These are phyloP conservation scores for Sindora glabra DNA, from an alignment of 306 rosid genomes.

Conservation along the genomic window DNA sequence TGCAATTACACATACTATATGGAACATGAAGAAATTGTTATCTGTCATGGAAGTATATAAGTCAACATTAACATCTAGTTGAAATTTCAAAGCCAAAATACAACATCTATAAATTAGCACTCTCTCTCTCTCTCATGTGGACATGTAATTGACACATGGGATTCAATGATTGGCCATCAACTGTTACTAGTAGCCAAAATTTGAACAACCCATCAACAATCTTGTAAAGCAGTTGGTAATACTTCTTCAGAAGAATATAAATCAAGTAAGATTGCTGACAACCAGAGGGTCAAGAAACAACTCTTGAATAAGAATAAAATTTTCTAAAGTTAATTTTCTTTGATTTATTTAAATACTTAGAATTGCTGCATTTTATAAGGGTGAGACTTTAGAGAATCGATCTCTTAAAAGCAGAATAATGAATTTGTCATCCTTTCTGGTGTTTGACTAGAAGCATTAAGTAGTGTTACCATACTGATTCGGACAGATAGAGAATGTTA, in stretches of 20 bases:
- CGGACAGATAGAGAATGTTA: not conserved
- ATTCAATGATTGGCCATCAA: slow-evolving; percentile 2
- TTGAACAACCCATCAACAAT: not conserved
- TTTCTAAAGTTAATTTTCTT: not conserved
- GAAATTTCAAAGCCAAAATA: not conserved
- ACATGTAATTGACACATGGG: not conserved
- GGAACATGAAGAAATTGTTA: not conserved
- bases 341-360: not conserved
- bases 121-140: not conserved
- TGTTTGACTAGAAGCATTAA: not conserved
- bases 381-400: not conserved
- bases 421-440: not conserved
- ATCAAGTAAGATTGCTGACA: no score
- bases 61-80: not conserved
- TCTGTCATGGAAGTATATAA: not conserved
- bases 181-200: not conserved
- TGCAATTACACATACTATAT: not conserved
- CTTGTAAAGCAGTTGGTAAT: not conserved
- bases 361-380: not conserved
- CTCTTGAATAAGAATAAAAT: not conserved
- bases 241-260: not conserved
- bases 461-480: not conserved
- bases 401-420: not conserved
- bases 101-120: not conserved
- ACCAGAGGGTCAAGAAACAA: not conserved